Base-by-base conservation (phyloP, 1,284 basidiomycete genomes). In the Microbotryum scabiosae region DNA sequence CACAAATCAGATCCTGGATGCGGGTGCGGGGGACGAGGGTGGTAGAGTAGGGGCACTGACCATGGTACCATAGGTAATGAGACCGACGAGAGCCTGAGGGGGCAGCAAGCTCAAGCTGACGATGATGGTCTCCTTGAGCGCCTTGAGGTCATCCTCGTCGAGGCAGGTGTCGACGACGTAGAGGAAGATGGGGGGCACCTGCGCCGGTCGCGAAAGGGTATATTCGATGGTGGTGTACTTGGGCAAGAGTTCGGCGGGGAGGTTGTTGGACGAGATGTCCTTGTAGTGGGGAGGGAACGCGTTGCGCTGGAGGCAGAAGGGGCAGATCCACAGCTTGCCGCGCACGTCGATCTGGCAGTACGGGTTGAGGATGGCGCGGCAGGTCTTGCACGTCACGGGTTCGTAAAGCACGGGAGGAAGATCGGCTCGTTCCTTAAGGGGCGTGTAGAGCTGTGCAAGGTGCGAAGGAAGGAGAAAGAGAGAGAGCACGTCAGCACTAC, bases 161-260 rank as follows among this genome's bases (percentile, higher is more conserved):
- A 97, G 80, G 75, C 94, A 98, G 41, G 93, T 97, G 76, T 97
- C 94, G 56, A 98, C 87, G 54, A 97, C 92, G 73, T 93, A 97
- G 58, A 98, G 81, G 81, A 98, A 97, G 75, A 97, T 83, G 59
- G 94, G 93, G 2, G 93, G 93, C 56, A 94, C 86, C 71, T 86
- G 90, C 9, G 87, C 90, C 16, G 90, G 87, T 59, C 93, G 85
- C 49, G 88, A 83, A 54, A 97, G 86, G 9, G 93, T 97, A 79
- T 98, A 97, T 79, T 98, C 94, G 78, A 98, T 97, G 20, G 94
- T 98, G 54, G 94, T 97, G 81, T 97, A 97, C 79, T 97, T 96
- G 74, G 94, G 93, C 53, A 97, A 77, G 30, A 98, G 82, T 77
- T 97, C 94, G 23, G 92, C 88, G 49, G 94, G 94, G 30, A 97